Evolutionary conservation across 768 basidiomycete species (phyloP), one percentile per base, ranked within the genome.

Genomic region (Gloeopeniophorella convolvens): DNA sequence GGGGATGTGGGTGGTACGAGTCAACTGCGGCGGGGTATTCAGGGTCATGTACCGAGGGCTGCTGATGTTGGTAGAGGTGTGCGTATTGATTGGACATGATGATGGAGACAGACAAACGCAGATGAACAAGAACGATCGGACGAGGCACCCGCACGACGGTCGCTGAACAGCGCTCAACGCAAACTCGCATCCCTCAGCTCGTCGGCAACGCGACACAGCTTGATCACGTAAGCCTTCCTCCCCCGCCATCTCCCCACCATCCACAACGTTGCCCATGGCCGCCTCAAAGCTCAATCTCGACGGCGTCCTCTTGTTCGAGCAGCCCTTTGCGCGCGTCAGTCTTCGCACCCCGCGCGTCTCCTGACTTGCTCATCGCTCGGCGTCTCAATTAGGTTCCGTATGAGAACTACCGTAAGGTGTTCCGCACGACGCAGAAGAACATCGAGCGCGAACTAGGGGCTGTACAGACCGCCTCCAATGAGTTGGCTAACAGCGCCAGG

Each of bases 371-470:
- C 18, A 20, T 5, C n/a, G 16, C 23, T 26, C 13, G n/a, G n/a
- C n/a, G 15, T 39, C 20, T 5, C 13, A 34, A 26, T 27, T 57
- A 94, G 91, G 88, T 91, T 11, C 91, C 91, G 10, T 89, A 85
- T 66, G 91, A 94, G 70, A 86, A 86, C 59, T 88, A 90, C 61
- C 82, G 88, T 59, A 89, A 86, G 67, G 75, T 84, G n/a, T 93
- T 94, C 62, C 81, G 90, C 28, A 77, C 82, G 15, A 82, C 84
- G 0, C 89, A 91, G 64, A 82, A 81, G 68, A 75, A 82, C 54
- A 80, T 91, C 47, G 91, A 94, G 66, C 81, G 85, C 50, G 90
- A 93, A 60, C 65, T 88, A 34, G 75, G 73, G 13, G 70, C 76
- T 23, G 70, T 86, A 12, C 81, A 83, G 56, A 69, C 71, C 21